Conservation (phyloP, 371 early-diverging fungal genomes). For the Entomophthora muscae region DNA sequence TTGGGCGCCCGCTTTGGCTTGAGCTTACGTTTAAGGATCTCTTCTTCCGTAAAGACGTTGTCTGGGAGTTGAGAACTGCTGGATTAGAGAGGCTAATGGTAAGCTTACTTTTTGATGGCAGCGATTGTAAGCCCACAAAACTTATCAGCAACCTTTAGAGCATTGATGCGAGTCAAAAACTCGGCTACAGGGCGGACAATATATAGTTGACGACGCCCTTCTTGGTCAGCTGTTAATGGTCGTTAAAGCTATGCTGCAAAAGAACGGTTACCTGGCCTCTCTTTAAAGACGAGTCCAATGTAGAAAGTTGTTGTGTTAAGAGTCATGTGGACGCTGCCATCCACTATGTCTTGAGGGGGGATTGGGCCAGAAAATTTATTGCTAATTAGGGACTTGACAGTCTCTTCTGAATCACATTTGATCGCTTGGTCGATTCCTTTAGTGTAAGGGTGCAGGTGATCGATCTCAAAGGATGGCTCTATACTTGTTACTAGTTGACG, state of each 20-base stretch:
- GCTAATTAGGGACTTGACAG: conserved; percentile 37
- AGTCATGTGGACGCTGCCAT: conserved; percentile 13
- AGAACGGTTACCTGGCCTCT: conserved; percentile 24
- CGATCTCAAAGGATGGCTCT: conserved; percentile 63
- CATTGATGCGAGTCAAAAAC: neutral
- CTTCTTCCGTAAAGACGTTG: neutral
- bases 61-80: neutral
- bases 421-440: conserved; percentile 62
- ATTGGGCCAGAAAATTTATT: conserved; percentile 23
- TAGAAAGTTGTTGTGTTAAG: conserved; percentile 72
- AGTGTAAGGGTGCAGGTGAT: conserved; percentile 78
- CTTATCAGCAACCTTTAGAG: neutral
- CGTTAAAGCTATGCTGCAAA: neutral
- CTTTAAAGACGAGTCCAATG: conserved; percentile 55
- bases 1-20: neutral
- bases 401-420: conserved; percentile 38
- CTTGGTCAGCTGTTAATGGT: neutral
- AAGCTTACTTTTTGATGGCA: neutral
- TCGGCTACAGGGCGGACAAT: neutral
- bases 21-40: neutral
- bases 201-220: neutral
- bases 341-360: conserved; percentile 15
- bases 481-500: conserved; percentile 80
- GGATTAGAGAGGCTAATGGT: neutral
- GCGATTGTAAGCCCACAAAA: neutral